Percentiles rank a stretch among this genome's conserved stretches.
These are phyloP conservation scores for Alternaria sp. DNA, from an alignment of 2,329 filamentous ascomycete genomes.

Conservation along the genomic window DNA sequence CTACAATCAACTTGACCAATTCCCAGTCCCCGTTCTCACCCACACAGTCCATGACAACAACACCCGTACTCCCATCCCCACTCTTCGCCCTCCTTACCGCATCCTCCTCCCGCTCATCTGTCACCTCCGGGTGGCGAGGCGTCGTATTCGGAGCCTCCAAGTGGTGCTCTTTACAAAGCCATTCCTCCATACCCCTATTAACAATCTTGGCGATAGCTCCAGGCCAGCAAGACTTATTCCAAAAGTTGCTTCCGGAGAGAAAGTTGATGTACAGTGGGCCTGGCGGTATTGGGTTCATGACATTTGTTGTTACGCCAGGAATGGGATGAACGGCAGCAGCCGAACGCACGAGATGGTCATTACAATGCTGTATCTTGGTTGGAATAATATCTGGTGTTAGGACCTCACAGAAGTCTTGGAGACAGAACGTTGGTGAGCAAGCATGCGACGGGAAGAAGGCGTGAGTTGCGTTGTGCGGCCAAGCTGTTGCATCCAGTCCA, in stretches of 20 bases:
- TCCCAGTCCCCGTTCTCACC: slow-evolving; percentile 90
- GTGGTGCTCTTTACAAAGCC: slow-evolving; percentile 64
- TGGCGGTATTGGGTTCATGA: slow-evolving; percentile 54
- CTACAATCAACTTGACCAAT: slow-evolving; percentile 83
- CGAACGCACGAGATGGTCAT: slow-evolving; percentile 79
- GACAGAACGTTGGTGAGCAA: slow-evolving; percentile 63
- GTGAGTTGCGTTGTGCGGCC: slow-evolving; percentile 90
- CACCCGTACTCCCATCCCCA: slow-evolving; percentile 77
- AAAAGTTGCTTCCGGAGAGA: slow-evolving; percentile 90
- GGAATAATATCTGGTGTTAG: slow-evolving; percentile 76
- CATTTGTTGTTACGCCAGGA: slow-evolving; percentile 53
- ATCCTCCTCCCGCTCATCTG: slow-evolving; percentile 23
- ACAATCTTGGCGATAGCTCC: slow-evolving; percentile 87
- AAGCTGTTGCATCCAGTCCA: slow-evolving; percentile 68
- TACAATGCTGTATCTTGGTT: slow-evolving; percentile 78
- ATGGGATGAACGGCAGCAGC: slow-evolving; percentile 49
- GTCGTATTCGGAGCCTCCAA: slow-evolving; percentile 27
- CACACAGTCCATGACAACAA: slow-evolving; percentile 94
- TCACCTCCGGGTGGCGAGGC: slow-evolving; percentile 27
- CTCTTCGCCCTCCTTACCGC: slow-evolving; percentile 57
- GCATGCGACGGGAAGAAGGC: slow-evolving; percentile 69
- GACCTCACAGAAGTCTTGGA: slow-evolving; percentile 96
- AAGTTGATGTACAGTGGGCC: slow-evolving; percentile 88
- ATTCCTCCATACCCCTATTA: slow-evolving; percentile 76
- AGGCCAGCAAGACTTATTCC: slow-evolving; percentile 90